Conservation (phyloP, 1,139 yeast genomes). For the Meyerozyma elateridarum region DNA sequence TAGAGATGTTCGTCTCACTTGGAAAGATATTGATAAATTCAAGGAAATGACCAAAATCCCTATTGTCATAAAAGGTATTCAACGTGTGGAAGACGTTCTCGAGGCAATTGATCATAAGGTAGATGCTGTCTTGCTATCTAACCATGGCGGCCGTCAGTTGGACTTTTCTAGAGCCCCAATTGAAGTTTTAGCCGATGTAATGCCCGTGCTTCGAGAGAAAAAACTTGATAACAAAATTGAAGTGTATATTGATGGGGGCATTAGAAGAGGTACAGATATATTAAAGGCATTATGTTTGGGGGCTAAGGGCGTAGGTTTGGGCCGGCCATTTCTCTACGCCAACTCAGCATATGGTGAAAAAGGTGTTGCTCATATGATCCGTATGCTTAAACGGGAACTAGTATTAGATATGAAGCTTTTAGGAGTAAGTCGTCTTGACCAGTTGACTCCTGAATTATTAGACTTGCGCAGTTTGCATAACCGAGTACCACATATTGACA, state of each 20-base stretch:
- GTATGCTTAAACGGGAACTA: conserved; percentile 7
- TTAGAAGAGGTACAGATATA: conserved; percentile 8
- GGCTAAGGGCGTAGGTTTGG: conserved; percentile 9
- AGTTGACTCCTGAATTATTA: conserved; percentile 4
- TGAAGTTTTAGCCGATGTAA: conserved; percentile 8
- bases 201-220: conserved; percentile 3
- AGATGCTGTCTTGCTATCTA: conserved; percentile 8
- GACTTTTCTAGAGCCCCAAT: conserved; percentile 9
- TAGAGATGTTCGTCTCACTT: conserved; percentile 5
- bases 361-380: conserved; percentile 7
- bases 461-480: conserved; percentile 6
- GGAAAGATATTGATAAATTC: conserved; percentile 77
- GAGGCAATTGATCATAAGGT: conserved; percentile 7
- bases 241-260: conserved; percentile 9
- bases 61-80: conserved; percentile 8
- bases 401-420: conserved; percentile 7
- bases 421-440: conserved; percentile 7
- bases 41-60: conserved; percentile 57
- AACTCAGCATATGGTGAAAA: conserved; percentile 9
- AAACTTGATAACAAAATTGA: conserved; percentile 7
- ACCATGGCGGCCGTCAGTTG: conserved; percentile 11
- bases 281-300: conserved; percentile 9
- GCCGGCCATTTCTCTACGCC: conserved; percentile 10
- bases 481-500: conserved; percentile 9
- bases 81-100: conserved; percentile 9